Conservation (phyloP, 202 grass and related monocot species). For the Panicum virgatum region DNA sequence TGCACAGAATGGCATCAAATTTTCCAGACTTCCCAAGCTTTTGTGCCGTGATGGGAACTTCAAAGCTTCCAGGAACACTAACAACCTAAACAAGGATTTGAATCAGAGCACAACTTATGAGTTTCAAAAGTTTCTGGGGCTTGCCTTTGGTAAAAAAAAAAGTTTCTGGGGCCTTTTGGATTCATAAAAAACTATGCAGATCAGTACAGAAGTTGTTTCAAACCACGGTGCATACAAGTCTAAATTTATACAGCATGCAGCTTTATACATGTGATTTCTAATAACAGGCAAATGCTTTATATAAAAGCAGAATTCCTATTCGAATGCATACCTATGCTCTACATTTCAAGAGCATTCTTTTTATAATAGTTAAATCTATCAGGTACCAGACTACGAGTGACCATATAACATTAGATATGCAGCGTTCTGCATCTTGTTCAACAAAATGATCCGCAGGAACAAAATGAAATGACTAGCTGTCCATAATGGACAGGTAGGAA, state of each 20-base stretch:
- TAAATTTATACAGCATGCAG: not conserved
- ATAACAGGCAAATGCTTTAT: not conserved
- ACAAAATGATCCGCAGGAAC: not conserved
- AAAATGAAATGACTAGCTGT: not conserved
- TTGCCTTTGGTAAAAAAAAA: too few species aligned
- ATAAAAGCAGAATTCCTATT: slow-evolving; percentile 1
- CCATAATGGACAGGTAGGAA: not conserved
- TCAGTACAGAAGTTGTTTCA: not conserved
- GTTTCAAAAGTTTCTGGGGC: not conserved
- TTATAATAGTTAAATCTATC: not conserved
- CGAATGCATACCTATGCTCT: not conserved
- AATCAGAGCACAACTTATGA: not conserved
- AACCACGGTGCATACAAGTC: not conserved
- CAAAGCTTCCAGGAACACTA: slow-evolving; percentile 94
- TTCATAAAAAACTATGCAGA: not conserved
- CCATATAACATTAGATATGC: not conserved
- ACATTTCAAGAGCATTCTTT: not conserved
- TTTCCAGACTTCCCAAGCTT: slow-evolving; percentile 87
- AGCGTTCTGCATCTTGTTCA: not conserved
- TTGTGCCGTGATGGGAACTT: slow-evolving; percentile 88
- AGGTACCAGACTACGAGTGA: not conserved
- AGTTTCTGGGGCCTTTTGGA: not conserved
- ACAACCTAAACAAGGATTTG: slow-evolving; percentile 60
- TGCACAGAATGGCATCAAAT: slow-evolving; percentile 90
- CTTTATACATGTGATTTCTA: not conserved